Percentiles rank a stretch among this genome's conserved stretches.
phyloP scores from a whole-genome alignment of 2,329 filamentous ascomycete genomes.

The Aspergillus persii region DNA sequence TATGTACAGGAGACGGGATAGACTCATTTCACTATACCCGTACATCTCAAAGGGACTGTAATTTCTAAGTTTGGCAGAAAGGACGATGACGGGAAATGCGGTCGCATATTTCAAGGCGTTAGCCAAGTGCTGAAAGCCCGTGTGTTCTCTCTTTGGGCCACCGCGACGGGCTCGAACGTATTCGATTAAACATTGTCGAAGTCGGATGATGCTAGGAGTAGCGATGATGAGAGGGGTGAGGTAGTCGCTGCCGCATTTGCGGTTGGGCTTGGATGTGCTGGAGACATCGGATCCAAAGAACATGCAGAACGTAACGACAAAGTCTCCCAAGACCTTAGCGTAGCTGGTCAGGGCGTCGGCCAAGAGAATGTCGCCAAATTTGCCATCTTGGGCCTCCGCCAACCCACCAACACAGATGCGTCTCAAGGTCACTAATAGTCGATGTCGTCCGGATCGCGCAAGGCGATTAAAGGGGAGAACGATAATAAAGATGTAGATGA shows the following conservation, averaged over 20 bases:
- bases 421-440: slow-evolving; percentile 72
- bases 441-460: slow-evolving; percentile 68
- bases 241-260: slow-evolving; percentile 74
- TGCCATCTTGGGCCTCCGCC: slow-evolving; percentile 81
- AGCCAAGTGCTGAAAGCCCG: slow-evolving; percentile 82
- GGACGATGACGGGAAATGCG: slow-evolving; percentile 85
- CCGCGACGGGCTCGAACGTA: slow-evolving; percentile 67
- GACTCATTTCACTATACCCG: slow-evolving; percentile 52
- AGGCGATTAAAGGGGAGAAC: slow-evolving; percentile 68
- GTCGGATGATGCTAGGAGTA: slow-evolving; percentile 77
- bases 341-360: slow-evolving; percentile 95
- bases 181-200: slow-evolving; percentile 90
- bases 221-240: slow-evolving; percentile 82
- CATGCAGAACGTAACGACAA: slow-evolving; percentile 91
- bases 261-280: slow-evolving; percentile 77
- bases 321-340: slow-evolving; percentile 83
- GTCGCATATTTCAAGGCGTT: slow-evolving; percentile 95
- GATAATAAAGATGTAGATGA: slow-evolving; percentile 69
- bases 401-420: slow-evolving; percentile 82
- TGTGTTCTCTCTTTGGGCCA: slow-evolving; percentile 53
- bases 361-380: slow-evolving; percentile 90
- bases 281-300: slow-evolving; percentile 70
- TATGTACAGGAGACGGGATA: slow-evolving; percentile 56
- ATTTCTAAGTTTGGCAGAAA: slow-evolving; percentile 71
- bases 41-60: slow-evolving; percentile 52